Conservation (phyloP, 2,329 filamentous ascomycete species). For the Lachnellula arida region DNA sequence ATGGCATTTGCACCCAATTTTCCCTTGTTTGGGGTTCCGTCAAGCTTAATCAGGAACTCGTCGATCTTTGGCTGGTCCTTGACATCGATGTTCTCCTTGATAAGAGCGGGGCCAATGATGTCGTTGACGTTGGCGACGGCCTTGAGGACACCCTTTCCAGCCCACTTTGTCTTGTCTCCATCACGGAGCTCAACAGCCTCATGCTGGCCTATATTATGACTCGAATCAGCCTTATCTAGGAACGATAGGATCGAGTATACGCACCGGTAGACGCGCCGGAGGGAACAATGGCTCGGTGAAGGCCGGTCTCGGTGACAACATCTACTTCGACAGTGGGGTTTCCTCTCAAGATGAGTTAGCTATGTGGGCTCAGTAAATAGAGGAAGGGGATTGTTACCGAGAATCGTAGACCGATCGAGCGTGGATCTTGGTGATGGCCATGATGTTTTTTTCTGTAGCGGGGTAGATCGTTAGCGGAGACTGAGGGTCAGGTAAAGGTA, state of each 20-base stretch:
- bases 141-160: slow-evolving; percentile 81
- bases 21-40: slow-evolving; percentile 81
- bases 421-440: slow-evolving; percentile 89
- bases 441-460: slow-evolving; percentile 45
- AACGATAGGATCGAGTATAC: slow-evolving; percentile 33
- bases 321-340: slow-evolving; percentile 99
- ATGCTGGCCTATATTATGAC: slow-evolving; percentile 62
- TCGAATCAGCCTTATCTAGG: slow-evolving; percentile 19
- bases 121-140: slow-evolving; percentile 84
- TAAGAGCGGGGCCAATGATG: slow-evolving; percentile 72
- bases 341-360: slow-evolving; percentile 38
- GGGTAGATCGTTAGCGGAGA: slow-evolving; percentile 16
- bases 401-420: slow-evolving; percentile 98
- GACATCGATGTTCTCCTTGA: slow-evolving; percentile 77
- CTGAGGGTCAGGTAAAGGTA: not conserved
- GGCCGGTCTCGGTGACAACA: slow-evolving; percentile 90
- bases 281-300: slow-evolving; percentile 96
- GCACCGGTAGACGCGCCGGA: slow-evolving; percentile 91
- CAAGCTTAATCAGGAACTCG: slow-evolving; percentile 78
- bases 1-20: slow-evolving; percentile 87
- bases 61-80: slow-evolving; percentile 84
- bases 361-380: not conserved
- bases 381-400: slow-evolving; percentile 41
- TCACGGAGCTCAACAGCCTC: slow-evolving; percentile 90
- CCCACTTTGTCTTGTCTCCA: slow-evolving; percentile 82